These are phyloP conservation scores for Sarocladium oryzae DNA, from an alignment of 2,329 filamentous ascomycete species.

Conservation along the genomic window DNA sequence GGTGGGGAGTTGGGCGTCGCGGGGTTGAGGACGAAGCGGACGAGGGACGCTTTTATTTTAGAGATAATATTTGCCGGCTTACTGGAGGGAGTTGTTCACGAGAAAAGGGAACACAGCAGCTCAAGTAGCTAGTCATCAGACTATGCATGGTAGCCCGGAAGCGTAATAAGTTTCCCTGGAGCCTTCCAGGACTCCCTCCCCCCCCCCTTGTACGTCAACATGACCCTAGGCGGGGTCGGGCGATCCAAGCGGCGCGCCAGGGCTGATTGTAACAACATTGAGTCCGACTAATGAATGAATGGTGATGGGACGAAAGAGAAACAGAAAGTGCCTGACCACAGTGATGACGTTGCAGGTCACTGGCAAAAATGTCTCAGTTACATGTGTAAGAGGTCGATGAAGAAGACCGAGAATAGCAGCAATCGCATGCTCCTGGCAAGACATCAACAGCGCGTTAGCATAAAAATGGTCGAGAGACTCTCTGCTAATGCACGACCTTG, in stretches of 20 bases:
- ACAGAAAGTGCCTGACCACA: too few species aligned
- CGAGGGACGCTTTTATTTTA: background rate
- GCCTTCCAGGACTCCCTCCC: too few species aligned
- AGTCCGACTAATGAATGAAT: too few species aligned
- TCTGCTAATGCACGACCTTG: too few species aligned
- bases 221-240: conserved; percentile 4
- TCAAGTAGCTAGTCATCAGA: background rate
- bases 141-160: background rate
- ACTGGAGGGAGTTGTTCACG: background rate
- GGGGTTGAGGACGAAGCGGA: background rate
- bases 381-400: too few species aligned
- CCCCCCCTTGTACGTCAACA: background rate
- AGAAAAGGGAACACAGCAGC: background rate
- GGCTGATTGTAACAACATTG: background rate
- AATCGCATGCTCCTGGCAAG: too few species aligned
- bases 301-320: too few species aligned
- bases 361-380: too few species aligned
- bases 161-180: background rate
- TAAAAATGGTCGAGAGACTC: too few species aligned
- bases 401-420: too few species aligned
- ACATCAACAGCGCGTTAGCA: too few species aligned
- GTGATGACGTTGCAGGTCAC: too few species aligned
- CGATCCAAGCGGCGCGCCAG: conserved; percentile 4
- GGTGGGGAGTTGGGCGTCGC: background rate
- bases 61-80: background rate